A percentile compares a stretch with the other conserved stretches of the same genome.
These are phyloP conservation scores for Amanita pallidorosea DNA, from an alignment of 768 basidiomycete genomes.

Conservation along the genomic window DNA sequence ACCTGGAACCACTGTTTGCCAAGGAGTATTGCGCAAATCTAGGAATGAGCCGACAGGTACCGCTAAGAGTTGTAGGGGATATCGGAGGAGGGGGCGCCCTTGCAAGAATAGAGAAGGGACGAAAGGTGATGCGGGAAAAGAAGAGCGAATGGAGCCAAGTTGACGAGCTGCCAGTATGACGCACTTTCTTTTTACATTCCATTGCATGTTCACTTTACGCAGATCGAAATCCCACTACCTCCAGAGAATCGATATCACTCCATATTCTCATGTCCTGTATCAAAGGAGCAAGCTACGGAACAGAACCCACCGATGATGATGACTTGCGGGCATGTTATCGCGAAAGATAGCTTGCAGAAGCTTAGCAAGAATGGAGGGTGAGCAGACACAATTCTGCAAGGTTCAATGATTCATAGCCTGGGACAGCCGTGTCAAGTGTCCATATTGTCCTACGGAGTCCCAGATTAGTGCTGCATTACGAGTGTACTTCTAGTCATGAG, in stretches of 20 bases:
- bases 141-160: slow-evolving; percentile 89
- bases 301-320: slow-evolving; percentile 98
- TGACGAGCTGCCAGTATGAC: slow-evolving; percentile 74
- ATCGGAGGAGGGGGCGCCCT: slow-evolving; percentile 90
- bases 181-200: slow-evolving; percentile 8
- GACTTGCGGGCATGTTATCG: slow-evolving; percentile 89
- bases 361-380: slow-evolving; percentile 77
- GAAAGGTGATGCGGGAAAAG: slow-evolving; percentile 85
- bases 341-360: slow-evolving; percentile 84
- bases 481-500: slow-evolving; percentile 45
- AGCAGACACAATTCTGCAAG: slow-evolving; percentile 7
- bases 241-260: slow-evolving; percentile 90
- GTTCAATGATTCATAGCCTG: slow-evolving; percentile 3
- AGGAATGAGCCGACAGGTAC: slow-evolving; percentile 83
- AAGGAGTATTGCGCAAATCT: slow-evolving; percentile 83
- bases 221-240: slow-evolving; percentile 92
- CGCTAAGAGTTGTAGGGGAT: slow-evolving; percentile 82
- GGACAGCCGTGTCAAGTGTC: slow-evolving; percentile 87
- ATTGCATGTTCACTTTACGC: slow-evolving; percentile 3
- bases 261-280: slow-evolving; percentile 95
- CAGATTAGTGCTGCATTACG: slow-evolving; percentile 40
- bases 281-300: slow-evolving; percentile 92
- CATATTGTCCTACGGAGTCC: slow-evolving; percentile 89
- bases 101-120: slow-evolving; percentile 87
- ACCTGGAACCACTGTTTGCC: slow-evolving; percentile 75